Evolutionary conservation across 805 yeast genomes (phyloP).

Genomic region (Kodamaea nitidulidarum): DNA sequence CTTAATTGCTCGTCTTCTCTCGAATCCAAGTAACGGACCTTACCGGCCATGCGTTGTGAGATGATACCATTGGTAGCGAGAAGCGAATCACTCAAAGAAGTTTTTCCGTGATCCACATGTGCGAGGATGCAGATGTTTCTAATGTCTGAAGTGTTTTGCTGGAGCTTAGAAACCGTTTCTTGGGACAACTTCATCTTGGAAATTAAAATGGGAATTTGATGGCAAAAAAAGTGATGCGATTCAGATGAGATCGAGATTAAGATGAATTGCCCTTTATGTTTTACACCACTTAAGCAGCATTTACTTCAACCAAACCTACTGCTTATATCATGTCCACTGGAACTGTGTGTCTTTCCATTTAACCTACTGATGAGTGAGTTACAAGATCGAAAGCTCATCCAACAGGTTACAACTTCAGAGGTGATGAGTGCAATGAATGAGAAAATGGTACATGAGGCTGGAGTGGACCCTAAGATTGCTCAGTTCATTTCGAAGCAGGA

Average conservation of each 20-base stretch:
- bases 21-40: slow-evolving; percentile 86
- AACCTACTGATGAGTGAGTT: slow-evolving; percentile 27
- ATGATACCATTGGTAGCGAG: slow-evolving; percentile 95
- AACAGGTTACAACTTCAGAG: slow-evolving; percentile 19
- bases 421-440: slow-evolving; percentile 24
- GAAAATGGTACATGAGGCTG: slow-evolving; percentile 22
- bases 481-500: slow-evolving; percentile 23
- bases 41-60: slow-evolving; percentile 92
- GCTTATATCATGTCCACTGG: slow-evolving; percentile 26
- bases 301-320: slow-evolving; percentile 25
- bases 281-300: slow-evolving; percentile 20
- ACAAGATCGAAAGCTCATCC: slow-evolving; percentile 20
- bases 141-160: slow-evolving; percentile 62
- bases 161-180: slow-evolving; percentile 61
- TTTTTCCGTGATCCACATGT: slow-evolving; percentile 98
- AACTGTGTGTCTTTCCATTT: slow-evolving; percentile 30
- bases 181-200: slow-evolving; percentile 52
- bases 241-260: not conserved
- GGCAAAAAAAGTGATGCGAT: slow-evolving; percentile 4
- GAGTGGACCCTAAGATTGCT: slow-evolving; percentile 24
- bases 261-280: slow-evolving; percentile 30
- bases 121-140: slow-evolving; percentile 94
- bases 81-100: slow-evolving; percentile 87
- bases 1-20: slow-evolving; percentile 93
- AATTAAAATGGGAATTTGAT: not conserved